These are phyloP conservation scores for Taphrina confusa DNA, from an alignment of 1,139 yeast genomes.

Conservation along the genomic window DNA sequence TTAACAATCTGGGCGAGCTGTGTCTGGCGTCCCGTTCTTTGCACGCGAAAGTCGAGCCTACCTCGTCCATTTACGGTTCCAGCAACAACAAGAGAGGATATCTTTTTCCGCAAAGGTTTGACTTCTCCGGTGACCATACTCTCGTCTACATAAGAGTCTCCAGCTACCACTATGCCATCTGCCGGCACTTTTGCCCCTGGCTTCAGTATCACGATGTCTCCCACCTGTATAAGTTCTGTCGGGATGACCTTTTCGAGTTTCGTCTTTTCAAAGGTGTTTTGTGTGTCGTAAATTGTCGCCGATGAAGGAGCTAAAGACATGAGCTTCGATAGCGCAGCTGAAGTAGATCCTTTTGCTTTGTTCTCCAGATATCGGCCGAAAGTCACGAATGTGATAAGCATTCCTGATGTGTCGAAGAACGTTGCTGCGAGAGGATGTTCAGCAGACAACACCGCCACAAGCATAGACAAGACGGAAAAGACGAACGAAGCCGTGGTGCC, in stretches of 20 bases:
- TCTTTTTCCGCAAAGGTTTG: conserved; percentile 62
- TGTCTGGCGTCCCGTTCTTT: conserved; percentile 75
- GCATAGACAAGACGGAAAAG: conserved; percentile 67
- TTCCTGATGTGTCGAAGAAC: conserved; percentile 81
- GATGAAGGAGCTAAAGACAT: conserved; percentile 77
- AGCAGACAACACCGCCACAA: conserved; percentile 50
- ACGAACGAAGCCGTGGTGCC: conserved; percentile 78
- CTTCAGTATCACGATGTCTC: conserved; percentile 72
- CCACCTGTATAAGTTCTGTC: conserved; percentile 72
- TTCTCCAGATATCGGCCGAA: conserved; percentile 90
- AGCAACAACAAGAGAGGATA: conserved; percentile 71
- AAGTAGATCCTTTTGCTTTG: conserved; percentile 90
- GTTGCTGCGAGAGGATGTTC: conserved; percentile 60
- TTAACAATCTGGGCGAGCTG: conserved; percentile 83
- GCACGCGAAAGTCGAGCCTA: conserved; percentile 65
- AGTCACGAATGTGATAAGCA: conserved; percentile 80
- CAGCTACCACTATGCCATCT: conserved; percentile 78
- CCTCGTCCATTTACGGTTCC: conserved; percentile 89
- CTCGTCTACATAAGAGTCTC: conserved; percentile 83
- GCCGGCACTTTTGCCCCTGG: conserved; percentile 93
- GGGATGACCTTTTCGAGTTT: conserved; percentile 51
- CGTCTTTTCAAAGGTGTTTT: conserved; percentile 31
- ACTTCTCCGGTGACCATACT: conserved; percentile 90
- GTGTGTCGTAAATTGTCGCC: conserved; percentile 62
- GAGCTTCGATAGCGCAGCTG: conserved; percentile 78